Conservation (phyloP, 495 filamentous ascomycete genomes). For the Aspergillus heteromorphus region DNA sequence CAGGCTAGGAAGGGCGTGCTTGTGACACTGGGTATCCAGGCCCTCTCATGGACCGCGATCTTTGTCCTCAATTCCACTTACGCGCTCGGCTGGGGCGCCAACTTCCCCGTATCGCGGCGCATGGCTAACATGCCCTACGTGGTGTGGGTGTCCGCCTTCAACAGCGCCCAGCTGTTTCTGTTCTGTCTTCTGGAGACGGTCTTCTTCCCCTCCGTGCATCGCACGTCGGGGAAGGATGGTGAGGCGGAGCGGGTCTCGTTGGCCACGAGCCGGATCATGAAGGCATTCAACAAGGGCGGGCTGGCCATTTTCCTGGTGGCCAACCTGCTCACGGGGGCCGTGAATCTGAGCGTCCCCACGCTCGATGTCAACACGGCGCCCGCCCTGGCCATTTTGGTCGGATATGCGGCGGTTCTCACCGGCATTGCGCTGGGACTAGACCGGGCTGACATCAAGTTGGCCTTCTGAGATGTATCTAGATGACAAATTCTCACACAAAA, state of each 20-base stretch:
- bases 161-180: slow-evolving; percentile 67
- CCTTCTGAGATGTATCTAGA: slow-evolving; percentile 40
- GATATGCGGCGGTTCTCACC: slow-evolving; percentile 63
- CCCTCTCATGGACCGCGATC: slow-evolving; percentile 58
- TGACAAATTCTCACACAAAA: neutral
- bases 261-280: slow-evolving; percentile 71
- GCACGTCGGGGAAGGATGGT: slow-evolving; percentile 34
- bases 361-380: slow-evolving; percentile 55
- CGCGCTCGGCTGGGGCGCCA: slow-evolving; percentile 57
- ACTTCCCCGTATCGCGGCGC: slow-evolving; percentile 72
- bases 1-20: slow-evolving; percentile 51
- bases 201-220: slow-evolving; percentile 69
- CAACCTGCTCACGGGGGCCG: slow-evolving; percentile 80
- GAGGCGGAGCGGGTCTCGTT: slow-evolving; percentile 56
- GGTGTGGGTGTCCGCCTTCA: slow-evolving; percentile 86
- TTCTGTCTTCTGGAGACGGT: slow-evolving; percentile 73
- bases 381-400: slow-evolving; percentile 69
- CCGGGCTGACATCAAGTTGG: slow-evolving; percentile 62
- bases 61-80: slow-evolving; percentile 63
- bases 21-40: slow-evolving; percentile 53
- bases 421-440: slow-evolving; percentile 67
- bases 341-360: slow-evolving; percentile 82
- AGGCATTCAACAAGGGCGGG: slow-evolving; percentile 84
- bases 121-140: slow-evolving; percentile 93
- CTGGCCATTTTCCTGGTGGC: slow-evolving; percentile 81